A percentile compares a stretch with the other conserved stretches of the same genome.
Conservation (phyloP, 305 asterid genomes). For the Solanum hybrid region DNA sequence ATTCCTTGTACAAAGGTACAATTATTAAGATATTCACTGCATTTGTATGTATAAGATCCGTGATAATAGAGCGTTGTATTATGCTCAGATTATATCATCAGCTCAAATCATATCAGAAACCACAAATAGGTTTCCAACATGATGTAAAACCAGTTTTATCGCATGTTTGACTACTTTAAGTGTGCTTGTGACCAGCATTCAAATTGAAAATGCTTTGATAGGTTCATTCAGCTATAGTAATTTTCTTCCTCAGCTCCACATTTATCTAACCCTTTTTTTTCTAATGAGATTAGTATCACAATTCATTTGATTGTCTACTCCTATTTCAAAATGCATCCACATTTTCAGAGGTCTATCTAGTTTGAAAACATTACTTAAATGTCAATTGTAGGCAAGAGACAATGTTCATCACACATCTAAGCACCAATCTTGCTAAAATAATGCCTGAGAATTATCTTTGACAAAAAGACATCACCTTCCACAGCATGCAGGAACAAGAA, state of each 20-base stretch:
- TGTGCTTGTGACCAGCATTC: background rate
- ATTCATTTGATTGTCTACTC: background rate
- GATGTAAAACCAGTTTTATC: background rate
- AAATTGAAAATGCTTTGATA: background rate
- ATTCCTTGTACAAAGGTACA: background rate
- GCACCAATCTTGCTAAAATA: background rate
- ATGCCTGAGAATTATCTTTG: background rate
- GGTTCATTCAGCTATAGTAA: background rate
- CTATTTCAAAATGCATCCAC: background rate
- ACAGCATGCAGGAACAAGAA: conserved; percentile 72
- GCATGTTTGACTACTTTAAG: background rate
- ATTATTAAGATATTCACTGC: background rate
- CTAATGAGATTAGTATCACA: background rate
- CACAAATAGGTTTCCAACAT: background rate
- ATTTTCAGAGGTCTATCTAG: background rate
- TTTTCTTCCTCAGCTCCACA: background rate
- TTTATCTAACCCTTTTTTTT: background rate
- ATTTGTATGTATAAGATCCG: background rate
- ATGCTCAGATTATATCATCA: background rate
- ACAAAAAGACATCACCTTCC: conserved; percentile 52
- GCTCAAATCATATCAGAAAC: background rate
- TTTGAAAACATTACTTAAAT: background rate
- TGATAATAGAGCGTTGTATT: background rate
- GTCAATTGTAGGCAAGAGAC: background rate
- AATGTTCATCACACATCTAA: background rate